Base-by-base conservation (phyloP, 768 basidiomycete species). In the Amanita rubescens region DNA sequence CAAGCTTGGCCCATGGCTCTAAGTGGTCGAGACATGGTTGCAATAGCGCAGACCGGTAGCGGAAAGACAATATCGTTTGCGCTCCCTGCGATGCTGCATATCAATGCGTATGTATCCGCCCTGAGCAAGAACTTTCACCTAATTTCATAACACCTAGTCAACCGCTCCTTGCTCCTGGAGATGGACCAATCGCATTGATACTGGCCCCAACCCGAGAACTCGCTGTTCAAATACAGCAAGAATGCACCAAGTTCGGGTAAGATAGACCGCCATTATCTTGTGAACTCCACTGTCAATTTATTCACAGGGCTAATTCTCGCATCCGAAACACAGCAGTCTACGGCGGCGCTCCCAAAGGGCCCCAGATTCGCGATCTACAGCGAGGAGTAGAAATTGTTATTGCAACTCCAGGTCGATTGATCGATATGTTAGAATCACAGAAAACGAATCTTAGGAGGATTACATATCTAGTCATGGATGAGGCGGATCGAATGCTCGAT, bases 1-100 rank as follows among this genome's bases (percentile, higher is more conserved):
- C 96, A 99, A 68, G 89, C 94, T 15, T 99, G 96, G 96, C 96
- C 96, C 0, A 98, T 98, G 94, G 95, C 96, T 3, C 75, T 97
- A 25, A 91, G 80, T 46, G 95, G 95, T 51, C 80, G 92, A 56
- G 95, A 99, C 70, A 79, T 97, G 35, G 89, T 95, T 42, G 96
- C 95, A 52, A 92, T 99, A 61, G 94, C 96, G 34, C 94, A 97
- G 70, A 99, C 96, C 8, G 96, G 96, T 53, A 94, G 91, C 69
- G 96, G 96, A 54, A 99, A 99, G 75, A 99, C 96, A 6, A 97
- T 99, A 53, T 84, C 94, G 9, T 99, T 99, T 67, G 95, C 96
- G 52, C 84, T 99, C 42, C 96, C 96, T 37, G 95, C 96, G 47
- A 99, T 98, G 95, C 78, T 99, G 32, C 96, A 99, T 71, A 99